These are phyloP conservation scores for Trichoderma atroviride DNA, from an alignment of 2,329 filamentous ascomycete genomes.

Conservation along the genomic window DNA sequence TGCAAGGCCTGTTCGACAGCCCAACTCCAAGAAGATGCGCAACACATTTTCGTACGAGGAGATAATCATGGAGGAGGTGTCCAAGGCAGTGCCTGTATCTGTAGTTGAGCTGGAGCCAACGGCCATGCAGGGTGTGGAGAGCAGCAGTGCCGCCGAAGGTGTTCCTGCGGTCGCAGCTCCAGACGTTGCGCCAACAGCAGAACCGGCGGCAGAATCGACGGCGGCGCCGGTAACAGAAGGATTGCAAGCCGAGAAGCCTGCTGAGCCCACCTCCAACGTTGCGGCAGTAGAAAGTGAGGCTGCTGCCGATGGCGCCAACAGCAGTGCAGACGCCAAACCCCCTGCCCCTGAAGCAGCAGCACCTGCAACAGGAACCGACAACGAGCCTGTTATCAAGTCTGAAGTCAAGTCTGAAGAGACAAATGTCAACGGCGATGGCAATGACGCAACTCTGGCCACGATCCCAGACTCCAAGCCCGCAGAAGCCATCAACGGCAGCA, in stretches of 20 bases:
- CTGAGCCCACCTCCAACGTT: background rate
- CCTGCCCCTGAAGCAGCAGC: constrained; percentile 22
- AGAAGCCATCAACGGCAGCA: constrained; percentile 31
- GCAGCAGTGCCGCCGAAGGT: constrained; percentile 26
- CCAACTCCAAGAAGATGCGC: constrained; percentile 71
- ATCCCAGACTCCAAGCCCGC: constrained; percentile 26
- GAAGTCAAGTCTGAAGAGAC: constrained; percentile 34
- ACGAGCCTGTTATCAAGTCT: constrained; percentile 33
- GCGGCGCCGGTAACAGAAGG: constrained; percentile 20
- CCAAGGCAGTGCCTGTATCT: constrained; percentile 30
- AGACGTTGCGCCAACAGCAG: background rate
- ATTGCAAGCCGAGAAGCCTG: constrained; percentile 8
- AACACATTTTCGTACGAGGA: constrained; percentile 78
- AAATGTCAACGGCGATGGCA: background rate
- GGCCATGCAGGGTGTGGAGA: constrained; percentile 37
- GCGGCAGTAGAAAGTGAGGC: background rate
- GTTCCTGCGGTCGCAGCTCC: background rate
- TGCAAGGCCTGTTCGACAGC: constrained; percentile 62
- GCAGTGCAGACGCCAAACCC: background rate
- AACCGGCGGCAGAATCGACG: constrained; percentile 1
- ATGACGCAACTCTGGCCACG: background rate
- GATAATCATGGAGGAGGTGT: constrained; percentile 57
- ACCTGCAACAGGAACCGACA: background rate
- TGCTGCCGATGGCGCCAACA: background rate
- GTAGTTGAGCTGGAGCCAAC: background rate